Conservation (phyloP, 345 rosid species). For the Fremontodendron californicum region DNA sequence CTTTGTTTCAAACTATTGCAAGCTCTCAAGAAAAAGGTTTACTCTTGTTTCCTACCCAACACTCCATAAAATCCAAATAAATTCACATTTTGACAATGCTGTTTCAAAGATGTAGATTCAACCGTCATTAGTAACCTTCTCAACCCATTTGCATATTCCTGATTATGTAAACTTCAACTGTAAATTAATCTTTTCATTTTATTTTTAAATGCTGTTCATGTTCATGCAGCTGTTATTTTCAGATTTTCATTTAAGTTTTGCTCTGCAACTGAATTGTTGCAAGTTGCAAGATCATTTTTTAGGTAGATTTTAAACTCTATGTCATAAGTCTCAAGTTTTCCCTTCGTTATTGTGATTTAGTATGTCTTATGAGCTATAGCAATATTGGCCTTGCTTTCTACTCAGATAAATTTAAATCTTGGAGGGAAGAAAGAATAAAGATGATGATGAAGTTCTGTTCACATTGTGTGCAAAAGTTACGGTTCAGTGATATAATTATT, state of each 20-base stretch:
- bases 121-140: not conserved
- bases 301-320: not conserved
- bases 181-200: not conserved
- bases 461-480: not conserved
- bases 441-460: not conserved
- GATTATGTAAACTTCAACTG: not conserved
- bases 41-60: not conserved
- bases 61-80: not conserved
- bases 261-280: not conserved
- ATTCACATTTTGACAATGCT: not conserved
- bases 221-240: not conserved
- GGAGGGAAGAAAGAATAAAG: not conserved
- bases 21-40: not conserved
- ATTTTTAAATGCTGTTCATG: not conserved
- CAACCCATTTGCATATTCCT: not conserved
- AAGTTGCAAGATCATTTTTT: not conserved
- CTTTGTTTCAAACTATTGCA: not conserved
- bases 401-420: not conserved
- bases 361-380: not conserved
- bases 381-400: not conserved
- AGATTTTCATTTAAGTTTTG: not conserved
- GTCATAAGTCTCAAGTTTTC: not conserved
- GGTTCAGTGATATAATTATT: not conserved
- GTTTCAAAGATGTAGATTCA: not conserved
- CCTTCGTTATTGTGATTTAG: not conserved